Percentiles rank a stretch among this genome's conserved stretches.
These are phyloP conservation scores for Amanita rubescens DNA, from an alignment of 768 basidiomycete species.

Conservation along the genomic window DNA sequence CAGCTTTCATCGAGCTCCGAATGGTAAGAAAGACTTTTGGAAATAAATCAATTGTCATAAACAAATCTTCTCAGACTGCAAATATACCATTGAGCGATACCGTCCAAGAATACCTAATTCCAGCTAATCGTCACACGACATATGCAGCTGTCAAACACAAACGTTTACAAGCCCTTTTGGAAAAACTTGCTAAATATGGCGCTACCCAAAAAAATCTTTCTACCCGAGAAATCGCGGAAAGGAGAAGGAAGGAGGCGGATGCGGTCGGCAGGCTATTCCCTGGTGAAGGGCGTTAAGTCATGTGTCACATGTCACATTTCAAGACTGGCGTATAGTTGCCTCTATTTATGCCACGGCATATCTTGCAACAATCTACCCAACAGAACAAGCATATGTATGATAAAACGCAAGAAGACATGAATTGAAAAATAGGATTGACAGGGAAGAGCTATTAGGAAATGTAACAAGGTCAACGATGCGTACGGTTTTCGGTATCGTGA, in stretches of 20 bases:
- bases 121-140: conserved; percentile 57
- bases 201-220: conserved; percentile 49
- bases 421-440: conserved; percentile 20
- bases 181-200: conserved; percentile 71
- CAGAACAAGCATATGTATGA: not conserved
- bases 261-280: conserved; percentile 68
- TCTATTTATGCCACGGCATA: not conserved
- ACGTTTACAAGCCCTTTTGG: conserved; percentile 63
- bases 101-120: conserved; percentile 74
- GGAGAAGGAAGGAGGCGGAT: conserved; percentile 71
- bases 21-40: conserved; percentile 39
- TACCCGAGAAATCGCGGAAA: conserved; percentile 62
- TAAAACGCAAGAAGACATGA: conserved; percentile 7
- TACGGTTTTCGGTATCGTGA: conserved; percentile 51
- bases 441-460: conserved; percentile 25
- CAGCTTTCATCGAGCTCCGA: conserved; percentile 75
- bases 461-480: conserved; percentile 33
- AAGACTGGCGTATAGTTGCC: not conserved
- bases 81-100: conserved; percentile 67
- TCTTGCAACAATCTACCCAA: not conserved
- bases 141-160: conserved; percentile 64
- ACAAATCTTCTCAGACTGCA: conserved; percentile 34
- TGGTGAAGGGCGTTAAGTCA: conserved; percentile 49
- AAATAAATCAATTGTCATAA: not conserved
- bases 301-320: not conserved